A percentile compares a stretch with the other conserved stretches of the same genome.
phyloP scores from a whole-genome alignment of 1,139 yeast genomes.

The Groenewaldozyma auringiensis region DNA sequence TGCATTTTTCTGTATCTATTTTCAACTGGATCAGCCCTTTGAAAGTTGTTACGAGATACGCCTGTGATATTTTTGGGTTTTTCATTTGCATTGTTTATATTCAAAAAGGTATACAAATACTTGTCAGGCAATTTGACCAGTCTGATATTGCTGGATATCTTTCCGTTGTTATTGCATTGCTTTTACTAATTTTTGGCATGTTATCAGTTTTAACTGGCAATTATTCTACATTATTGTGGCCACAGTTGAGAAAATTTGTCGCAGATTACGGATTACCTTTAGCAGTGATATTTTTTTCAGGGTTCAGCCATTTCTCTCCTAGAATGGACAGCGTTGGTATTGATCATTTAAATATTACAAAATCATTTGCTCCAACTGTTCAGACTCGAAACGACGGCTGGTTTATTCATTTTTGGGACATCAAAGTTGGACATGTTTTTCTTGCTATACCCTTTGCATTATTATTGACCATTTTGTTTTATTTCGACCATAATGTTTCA shows the following conservation, averaged over 20 bases:
- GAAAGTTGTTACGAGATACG: constrained; percentile 68
- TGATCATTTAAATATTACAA: constrained; percentile 60
- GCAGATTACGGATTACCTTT: constrained; percentile 82
- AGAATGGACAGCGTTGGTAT: constrained; percentile 46
- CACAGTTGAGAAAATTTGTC: constrained; percentile 56
- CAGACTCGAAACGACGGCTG: constrained; percentile 47
- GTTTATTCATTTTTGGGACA: constrained; percentile 75
- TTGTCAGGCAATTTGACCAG: constrained; percentile 57
- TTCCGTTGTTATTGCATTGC: constrained; percentile 62
- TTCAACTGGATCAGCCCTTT: constrained; percentile 63
- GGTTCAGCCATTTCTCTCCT: constrained; percentile 86
- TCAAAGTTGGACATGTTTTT: constrained; percentile 67
- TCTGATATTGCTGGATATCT: constrained; percentile 49
- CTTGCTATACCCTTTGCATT: constrained; percentile 90
- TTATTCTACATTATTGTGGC: constrained; percentile 52
- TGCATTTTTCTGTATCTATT: constrained; percentile 68
- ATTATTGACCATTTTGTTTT: constrained; percentile 71
- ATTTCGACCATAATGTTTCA: constrained; percentile 92
- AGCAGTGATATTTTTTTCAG: constrained; percentile 82
- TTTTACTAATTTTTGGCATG: constrained; percentile 70
- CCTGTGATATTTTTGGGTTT: constrained; percentile 91
- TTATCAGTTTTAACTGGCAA: constrained; percentile 54
- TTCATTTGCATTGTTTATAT: constrained; percentile 86
- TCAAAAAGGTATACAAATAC: constrained; percentile 81
- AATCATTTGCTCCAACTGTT: constrained; percentile 67